Base-by-base conservation (phyloP, 2,329 filamentous ascomycete genomes). In the Talaromyces pinophilus region DNA sequence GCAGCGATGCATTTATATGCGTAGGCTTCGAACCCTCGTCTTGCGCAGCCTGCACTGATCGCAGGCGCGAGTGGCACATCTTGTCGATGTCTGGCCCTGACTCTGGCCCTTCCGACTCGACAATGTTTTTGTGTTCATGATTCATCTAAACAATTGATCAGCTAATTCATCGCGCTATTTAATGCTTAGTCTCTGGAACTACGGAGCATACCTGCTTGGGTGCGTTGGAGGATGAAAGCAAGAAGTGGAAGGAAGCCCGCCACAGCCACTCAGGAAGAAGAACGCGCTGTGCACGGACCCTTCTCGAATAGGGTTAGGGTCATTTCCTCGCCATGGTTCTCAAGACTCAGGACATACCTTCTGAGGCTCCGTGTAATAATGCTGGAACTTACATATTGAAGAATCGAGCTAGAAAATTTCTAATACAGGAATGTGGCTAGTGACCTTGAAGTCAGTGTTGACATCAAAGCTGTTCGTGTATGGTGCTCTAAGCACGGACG, bases 41-140 rank as follows among this genome's bases (percentile, higher is more conserved):
- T 76, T 79, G 67, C 75, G 74, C 40, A 78, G 71, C 65, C 78
- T 79, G 74, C 79, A 81, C 64, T 80, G 77, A 67, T 81, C 79
- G 67, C 79, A 81, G 1, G 79, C 79, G n/a, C 79, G 69, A 11
- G 64, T 59, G 55, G 44, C 44, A 46, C 63, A 65, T 60, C 54
- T 65, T 50, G 63, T 17, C 22, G 48, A 15, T 28, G 48, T 52
- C 48, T 52, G 48, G 11, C 11, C 46, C 22, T 15, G 46, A 28
- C 46, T 50, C 13, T 28, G 46, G 25, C 48, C 22, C 6, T 28
- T 52, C 22, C 48, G 48, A 17, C 48, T 52, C 15, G 48, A 52
- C 13, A 13, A 52, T 52, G 13, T 15, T 52, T 52, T 52, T 52
- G 48, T 52, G 25, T 10, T 52, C 48, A 52, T 52, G 22, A 30